phyloP scores from a whole-genome alignment of 2,329 filamentous ascomycete species.

The Exophiala lecanii-corni region DNA sequence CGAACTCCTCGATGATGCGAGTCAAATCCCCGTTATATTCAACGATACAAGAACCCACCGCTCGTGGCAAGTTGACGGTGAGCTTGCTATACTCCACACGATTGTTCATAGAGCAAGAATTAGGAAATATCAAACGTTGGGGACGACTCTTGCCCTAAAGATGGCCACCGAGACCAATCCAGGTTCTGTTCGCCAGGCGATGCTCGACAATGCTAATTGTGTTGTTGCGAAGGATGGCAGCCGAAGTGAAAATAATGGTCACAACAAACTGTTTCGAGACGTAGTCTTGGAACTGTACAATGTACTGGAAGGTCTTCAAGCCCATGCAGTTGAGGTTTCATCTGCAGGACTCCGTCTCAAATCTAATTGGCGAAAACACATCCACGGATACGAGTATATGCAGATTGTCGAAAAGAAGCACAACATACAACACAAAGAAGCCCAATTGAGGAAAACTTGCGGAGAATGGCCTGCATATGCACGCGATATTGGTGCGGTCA shows the following conservation, averaged over 20 bases:
- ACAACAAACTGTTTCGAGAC: background rate
- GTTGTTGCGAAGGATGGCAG: background rate
- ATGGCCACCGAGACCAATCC: background rate
- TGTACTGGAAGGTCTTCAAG: background rate
- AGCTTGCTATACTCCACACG: background rate
- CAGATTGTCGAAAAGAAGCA: background rate
- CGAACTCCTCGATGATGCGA: background rate
- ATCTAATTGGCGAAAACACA: background rate
- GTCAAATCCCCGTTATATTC: background rate
- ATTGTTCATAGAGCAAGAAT: background rate
- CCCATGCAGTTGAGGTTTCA: background rate
- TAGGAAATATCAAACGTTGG: background rate
- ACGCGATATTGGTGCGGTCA: background rate
- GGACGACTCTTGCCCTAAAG: background rate
- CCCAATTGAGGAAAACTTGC: background rate
- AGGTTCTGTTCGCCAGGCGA: background rate
- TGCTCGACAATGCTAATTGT: background rate
- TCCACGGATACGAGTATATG: background rate
- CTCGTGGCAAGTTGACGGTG: background rate
- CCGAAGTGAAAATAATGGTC: background rate
- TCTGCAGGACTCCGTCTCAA: background rate
- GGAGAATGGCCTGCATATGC: background rate
- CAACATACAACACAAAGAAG: background rate
- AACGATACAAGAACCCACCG: background rate
- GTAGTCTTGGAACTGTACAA: background rate